Conservation (phyloP, 306 rosid species). For the Oemleria cerasiformis region DNA sequence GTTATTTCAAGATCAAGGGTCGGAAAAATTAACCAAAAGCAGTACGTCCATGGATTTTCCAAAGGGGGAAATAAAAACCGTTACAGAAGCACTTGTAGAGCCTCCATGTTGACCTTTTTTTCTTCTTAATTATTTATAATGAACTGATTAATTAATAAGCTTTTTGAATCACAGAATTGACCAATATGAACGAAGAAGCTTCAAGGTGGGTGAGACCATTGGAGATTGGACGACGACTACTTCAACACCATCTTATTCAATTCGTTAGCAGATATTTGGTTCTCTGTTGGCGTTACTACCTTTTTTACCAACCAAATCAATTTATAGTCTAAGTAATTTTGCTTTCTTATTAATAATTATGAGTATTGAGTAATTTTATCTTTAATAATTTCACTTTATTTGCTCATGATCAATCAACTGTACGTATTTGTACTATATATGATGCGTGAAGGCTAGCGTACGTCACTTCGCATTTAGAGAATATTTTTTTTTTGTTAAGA, state of each 20-base stretch:
- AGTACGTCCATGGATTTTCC: not conserved
- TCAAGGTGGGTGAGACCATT: not conserved
- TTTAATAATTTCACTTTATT: too few relatives aligned
- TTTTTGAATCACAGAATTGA: not conserved
- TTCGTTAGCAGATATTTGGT: not conserved
- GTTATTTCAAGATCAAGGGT: slow-evolving; percentile 3
- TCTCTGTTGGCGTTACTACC: not conserved
- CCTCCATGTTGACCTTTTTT: not conserved
- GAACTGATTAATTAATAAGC: too few relatives aligned
- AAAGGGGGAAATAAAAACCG: slow-evolving; percentile 14
- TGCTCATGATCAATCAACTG: too few relatives aligned
- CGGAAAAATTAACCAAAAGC: not conserved
- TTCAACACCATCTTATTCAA: not conserved
- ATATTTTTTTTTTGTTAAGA: too few relatives aligned
- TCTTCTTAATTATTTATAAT: not conserved
- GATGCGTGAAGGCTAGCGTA: too few relatives aligned
- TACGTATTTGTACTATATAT: too few relatives aligned
- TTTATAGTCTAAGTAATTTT: too few relatives aligned
- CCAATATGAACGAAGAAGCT: not conserved
- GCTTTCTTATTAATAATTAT: too few relatives aligned
- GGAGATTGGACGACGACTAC: not conserved
- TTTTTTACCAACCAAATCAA: too few relatives aligned
- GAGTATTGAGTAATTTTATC: too few relatives aligned
- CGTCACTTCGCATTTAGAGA: too few relatives aligned
- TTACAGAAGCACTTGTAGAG: slow-evolving; percentile 20